Evolutionary conservation across 352 stramenopile species (phyloP).

Genomic region (Ophiocytium majus): DNA sequence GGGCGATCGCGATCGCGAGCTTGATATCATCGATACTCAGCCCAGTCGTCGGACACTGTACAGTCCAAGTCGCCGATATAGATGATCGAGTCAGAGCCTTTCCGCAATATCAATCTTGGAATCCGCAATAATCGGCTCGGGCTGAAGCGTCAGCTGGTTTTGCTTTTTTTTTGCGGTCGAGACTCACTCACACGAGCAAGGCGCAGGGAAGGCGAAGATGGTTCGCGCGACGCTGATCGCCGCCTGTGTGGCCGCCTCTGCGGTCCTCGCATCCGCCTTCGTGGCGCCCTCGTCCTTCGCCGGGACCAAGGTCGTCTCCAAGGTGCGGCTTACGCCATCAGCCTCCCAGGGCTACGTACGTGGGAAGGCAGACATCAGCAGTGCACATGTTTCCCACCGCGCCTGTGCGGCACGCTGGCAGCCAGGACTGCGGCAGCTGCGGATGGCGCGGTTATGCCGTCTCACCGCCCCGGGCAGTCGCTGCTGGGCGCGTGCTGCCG

Average conservation of each 20-base stretch:
- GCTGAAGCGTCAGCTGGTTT: too few species aligned
- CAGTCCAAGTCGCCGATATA: too few species aligned
- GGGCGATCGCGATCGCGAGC: too few species aligned
- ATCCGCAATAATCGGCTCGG: too few species aligned
- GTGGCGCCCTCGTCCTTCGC: neutral
- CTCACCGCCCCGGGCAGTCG: neutral
- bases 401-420: neutral
- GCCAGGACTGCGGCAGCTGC: neutral
- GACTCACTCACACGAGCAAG: too few species aligned
- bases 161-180: too few species aligned
- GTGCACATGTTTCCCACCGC: neutral
- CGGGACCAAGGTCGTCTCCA: neutral
- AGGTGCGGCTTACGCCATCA: neutral
- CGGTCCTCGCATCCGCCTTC: neutral
- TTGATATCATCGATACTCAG: too few species aligned
- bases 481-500: neutral
- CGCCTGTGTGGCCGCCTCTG: neutral
- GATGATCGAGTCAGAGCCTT: too few species aligned
- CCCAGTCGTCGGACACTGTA: too few species aligned
- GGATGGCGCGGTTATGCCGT: neutral
- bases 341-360: neutral
- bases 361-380: neutral
- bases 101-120: too few species aligned
- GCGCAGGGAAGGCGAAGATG: too few species aligned
- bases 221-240: neutral